Conservation (phyloP, 1,139 yeast species). For the Kurtzmaniella quercitrusa region DNA sequence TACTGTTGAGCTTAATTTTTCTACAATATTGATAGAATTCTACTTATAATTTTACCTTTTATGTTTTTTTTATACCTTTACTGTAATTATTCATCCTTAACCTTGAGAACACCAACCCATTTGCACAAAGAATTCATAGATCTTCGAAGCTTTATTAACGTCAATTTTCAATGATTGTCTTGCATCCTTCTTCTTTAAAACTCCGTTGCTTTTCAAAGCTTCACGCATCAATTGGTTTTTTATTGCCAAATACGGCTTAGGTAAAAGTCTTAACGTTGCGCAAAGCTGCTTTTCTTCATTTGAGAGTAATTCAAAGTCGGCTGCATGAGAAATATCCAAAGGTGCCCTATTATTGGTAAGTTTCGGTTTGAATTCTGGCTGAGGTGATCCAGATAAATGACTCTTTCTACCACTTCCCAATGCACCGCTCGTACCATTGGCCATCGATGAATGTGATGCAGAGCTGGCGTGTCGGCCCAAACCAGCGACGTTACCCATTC, state of each 20-base stretch:
- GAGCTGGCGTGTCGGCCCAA: conserved; percentile 22
- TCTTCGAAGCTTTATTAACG: conserved; percentile 77
- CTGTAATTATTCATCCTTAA: conserved; percentile 9
- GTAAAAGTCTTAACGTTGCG: conserved; percentile 75
- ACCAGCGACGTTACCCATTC: conserved; percentile 48
- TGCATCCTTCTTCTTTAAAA: conserved; percentile 76
- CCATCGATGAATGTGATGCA: neutral
- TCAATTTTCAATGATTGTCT: conserved; percentile 82
- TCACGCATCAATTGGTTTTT: conserved; percentile 91
- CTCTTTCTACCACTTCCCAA: conserved; percentile 8
- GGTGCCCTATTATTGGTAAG: conserved; percentile 43
- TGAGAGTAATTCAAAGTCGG: conserved; percentile 78
- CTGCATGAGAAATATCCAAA: conserved; percentile 74
- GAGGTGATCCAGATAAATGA: conserved; percentile 27
- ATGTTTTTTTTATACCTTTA: neutral
- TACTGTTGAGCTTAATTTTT: no score
- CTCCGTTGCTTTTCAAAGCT: conserved; percentile 79
- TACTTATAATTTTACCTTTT: neutral
- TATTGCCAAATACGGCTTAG: conserved; percentile 91
- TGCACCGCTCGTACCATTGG: conserved; percentile 5
- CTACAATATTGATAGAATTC: neutral
- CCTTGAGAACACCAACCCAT: conserved; percentile 78
- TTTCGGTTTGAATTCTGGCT: conserved; percentile 41
- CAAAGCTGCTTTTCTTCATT: conserved; percentile 86
- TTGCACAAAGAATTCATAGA: conserved; percentile 86